Evolutionary conservation across 2,329 filamentous ascomycete genomes (phyloP).

Genomic region (Ceratocystis cacaofunesta): DNA sequence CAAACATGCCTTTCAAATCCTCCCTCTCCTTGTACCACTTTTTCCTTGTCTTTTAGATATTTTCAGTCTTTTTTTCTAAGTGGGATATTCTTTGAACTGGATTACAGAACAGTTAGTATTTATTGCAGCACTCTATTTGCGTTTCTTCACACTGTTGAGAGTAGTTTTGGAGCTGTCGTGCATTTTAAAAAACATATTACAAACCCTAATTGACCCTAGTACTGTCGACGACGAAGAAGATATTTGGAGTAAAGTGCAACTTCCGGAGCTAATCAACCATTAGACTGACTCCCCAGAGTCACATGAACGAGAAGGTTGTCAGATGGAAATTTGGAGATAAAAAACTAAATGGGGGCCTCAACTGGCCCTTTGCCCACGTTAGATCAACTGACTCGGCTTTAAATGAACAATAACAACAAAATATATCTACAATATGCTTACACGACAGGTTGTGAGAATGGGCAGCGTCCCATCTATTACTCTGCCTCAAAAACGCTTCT

Average conservation of each 20-base stretch:
- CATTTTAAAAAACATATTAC: neutral
- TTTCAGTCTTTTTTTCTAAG: neutral
- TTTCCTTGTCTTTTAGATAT: neutral
- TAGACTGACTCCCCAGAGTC: neutral
- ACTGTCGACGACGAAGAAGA: neutral
- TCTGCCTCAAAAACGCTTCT: conserved; percentile 31
- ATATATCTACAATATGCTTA: neutral
- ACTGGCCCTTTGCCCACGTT: neutral
- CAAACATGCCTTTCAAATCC: conserved; percentile 5
- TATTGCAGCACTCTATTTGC: neutral
- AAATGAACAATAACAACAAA: too few relatives aligned
- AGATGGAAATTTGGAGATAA: neutral
- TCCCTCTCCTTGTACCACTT: neutral
- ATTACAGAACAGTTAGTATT: neutral
- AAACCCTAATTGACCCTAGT: neutral
- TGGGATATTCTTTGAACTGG: neutral
- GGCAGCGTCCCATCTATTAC: neutral
- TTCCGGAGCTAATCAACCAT: neutral
- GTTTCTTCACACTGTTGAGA: neutral
- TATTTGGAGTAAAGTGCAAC: neutral
- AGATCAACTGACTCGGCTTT: too few relatives aligned
- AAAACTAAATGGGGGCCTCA: neutral
- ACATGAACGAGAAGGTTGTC: neutral
- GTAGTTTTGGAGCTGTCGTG: neutral
- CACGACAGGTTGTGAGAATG: neutral